Evolutionary conservation across 75 land plant genomes (phyloP).

Genomic region (Pinus tabuliformis): DNA sequence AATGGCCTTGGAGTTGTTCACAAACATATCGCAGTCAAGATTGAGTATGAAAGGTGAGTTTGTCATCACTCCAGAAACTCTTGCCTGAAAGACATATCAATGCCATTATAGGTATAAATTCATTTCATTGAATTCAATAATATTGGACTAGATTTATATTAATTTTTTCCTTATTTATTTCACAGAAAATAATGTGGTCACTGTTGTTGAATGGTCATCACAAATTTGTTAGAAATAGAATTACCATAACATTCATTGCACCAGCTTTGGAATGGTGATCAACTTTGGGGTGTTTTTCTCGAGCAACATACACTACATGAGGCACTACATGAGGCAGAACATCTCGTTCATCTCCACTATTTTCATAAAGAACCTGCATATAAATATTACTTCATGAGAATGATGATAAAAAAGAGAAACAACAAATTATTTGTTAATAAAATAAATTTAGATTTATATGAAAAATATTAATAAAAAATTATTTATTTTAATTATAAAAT

Average conservation of each 20-base stretch:
- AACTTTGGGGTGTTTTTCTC: slow-evolving; percentile 42
- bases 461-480: not conserved
- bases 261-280: slow-evolving; percentile 62
- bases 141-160: not conserved
- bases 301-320: slow-evolving; percentile 38
- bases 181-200: no score
- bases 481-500: no score
- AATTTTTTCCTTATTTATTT: no score
- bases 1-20: slow-evolving; percentile 16
- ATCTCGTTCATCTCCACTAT: not conserved
- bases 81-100: not conserved
- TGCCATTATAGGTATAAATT: not conserved
- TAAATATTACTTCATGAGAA: not conserved
- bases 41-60: slow-evolving; percentile 7
- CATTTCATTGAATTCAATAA: not conserved
- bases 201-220: no score
- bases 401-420: no score
- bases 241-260: slow-evolving; percentile 55
- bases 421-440: not conserved
- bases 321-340: slow-evolving; percentile 42
- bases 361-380: not conserved
- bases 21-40: slow-evolving; percentile 25
- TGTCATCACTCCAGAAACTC: slow-evolving; percentile 3
- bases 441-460: not conserved
- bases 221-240: not conserved